phyloP scores from a whole-genome alignment of 2,329 filamentous ascomycete genomes.

The Remersonia thermophila region DNA sequence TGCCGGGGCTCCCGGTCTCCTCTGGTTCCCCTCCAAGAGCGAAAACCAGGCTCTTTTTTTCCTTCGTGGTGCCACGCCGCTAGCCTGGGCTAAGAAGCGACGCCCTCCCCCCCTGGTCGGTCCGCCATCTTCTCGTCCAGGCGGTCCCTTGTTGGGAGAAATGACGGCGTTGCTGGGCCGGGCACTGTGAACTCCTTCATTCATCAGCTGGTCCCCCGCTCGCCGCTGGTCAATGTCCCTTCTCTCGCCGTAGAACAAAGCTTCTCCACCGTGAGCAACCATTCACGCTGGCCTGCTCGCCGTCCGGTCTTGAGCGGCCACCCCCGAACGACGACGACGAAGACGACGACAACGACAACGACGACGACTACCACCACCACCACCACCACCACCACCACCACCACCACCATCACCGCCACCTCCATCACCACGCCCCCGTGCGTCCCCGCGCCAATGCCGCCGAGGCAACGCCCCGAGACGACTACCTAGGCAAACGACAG shows the following conservation, averaged over 20 bases:
- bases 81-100: constrained; percentile 8
- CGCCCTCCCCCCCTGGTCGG: constrained; percentile 6
- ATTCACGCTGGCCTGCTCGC: too few species aligned
- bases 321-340: constrained; percentile 4
- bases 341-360: background rate
- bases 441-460: background rate
- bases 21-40: background rate
- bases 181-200: too few species aligned
- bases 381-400: background rate
- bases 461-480: background rate
- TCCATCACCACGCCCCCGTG: background rate
- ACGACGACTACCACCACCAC: background rate
- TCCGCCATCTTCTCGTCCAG: constrained; percentile 1
- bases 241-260: too few species aligned
- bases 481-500: background rate
- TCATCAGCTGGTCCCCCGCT: too few species aligned
- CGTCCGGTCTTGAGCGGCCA: background rate
- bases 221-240: too few species aligned
- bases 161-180: too few species aligned
- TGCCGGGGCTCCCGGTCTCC: background rate
- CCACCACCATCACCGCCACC: constrained; percentile 5
- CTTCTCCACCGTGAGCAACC: too few species aligned
- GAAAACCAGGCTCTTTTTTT: too few species aligned
- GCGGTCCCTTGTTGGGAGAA: constrained; percentile 10
- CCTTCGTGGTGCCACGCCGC: background rate